A percentile compares a stretch with the other conserved stretches of the same genome.
Evolutionary conservation across 495 filamentous ascomycete genomes (phyloP).

Genomic region (Polyplosphaeria fusca): DNA sequence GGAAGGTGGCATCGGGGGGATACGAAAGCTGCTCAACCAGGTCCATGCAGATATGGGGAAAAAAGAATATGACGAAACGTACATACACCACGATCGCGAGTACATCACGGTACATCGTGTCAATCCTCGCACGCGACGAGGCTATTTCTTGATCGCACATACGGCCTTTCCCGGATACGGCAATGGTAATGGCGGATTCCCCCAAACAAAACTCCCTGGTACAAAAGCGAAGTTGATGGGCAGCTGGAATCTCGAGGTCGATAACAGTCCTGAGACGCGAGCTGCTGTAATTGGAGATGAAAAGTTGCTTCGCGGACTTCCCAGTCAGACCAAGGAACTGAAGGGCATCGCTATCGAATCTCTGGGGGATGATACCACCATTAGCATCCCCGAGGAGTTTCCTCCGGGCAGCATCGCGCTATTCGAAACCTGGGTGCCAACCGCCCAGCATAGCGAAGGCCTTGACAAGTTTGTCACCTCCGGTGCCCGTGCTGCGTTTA

Average conservation of each 20-base stretch:
- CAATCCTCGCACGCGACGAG: slow-evolving; percentile 83
- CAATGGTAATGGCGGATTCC: slow-evolving; percentile 70
- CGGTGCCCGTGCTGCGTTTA: slow-evolving; percentile 77
- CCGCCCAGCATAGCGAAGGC: slow-evolving; percentile 71
- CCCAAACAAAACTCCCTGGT: slow-evolving; percentile 71
- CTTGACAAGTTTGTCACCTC: slow-evolving; percentile 79
- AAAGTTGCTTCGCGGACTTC: slow-evolving; percentile 70
- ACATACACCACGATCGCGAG: slow-evolving; percentile 92
- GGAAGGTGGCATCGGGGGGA: slow-evolving; percentile 76
- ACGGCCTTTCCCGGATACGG: slow-evolving; percentile 89
- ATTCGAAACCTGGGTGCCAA: slow-evolving; percentile 92
- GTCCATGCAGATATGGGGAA: slow-evolving; percentile 92
- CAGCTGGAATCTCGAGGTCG: slow-evolving; percentile 83
- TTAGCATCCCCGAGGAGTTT: slow-evolving; percentile 76
- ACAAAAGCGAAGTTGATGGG: slow-evolving; percentile 75
- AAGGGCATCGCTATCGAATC: slow-evolving; percentile 65
- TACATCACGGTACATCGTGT: slow-evolving; percentile 96
- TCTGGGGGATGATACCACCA: slow-evolving; percentile 65
- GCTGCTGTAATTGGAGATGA: slow-evolving; percentile 64
- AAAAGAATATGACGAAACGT: slow-evolving; percentile 89
- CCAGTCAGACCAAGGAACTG: slow-evolving; percentile 72
- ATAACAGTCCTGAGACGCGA: slow-evolving; percentile 63
- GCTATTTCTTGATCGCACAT: slow-evolving; percentile 91
- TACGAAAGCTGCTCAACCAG: slow-evolving; percentile 87
- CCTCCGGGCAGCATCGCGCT: slow-evolving; percentile 90